Evolutionary conservation across 78 protist species (phyloP), one percentile per base, ranked within the genome.

Genomic region (Dictyostelium discoideum): DNA sequence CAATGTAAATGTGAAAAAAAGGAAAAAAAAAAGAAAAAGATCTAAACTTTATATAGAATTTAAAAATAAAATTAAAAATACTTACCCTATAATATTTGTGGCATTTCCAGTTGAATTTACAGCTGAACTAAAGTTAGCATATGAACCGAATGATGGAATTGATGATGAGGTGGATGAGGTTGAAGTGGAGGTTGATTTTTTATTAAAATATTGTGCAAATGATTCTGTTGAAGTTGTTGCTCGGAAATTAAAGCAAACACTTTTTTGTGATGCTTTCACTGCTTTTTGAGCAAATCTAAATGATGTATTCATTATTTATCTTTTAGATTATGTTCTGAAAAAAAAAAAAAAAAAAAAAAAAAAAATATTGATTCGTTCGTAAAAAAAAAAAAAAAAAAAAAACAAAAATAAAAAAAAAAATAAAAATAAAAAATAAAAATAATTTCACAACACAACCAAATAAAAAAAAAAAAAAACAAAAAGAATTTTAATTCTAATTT

Each of bases 81-180:
- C 67, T 0, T 20, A 60, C 69, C 20, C 20, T 60, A 60, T 13
- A 54, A 54, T 54, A 54, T 54, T 60, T 14, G 22, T 60, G 1
- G 69, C 5, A 60, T 29, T 26, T 11, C 77, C 77, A 69, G 3
- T 3, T n/a, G 42, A 20, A 26, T 69, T 69, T n/a, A 29, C 37
- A 9, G 1, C 0, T 24, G 77, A 69, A 3, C 42, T 69, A 69
- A 69, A 69, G 39, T 69, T 69, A 24, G 77, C 77, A 69, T 26
- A 69, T 69, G 77, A 26, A 11, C 77, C 77, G 26, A 69, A 69
- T 69, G 77, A 69, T 69, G 77, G 77, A 11, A 69, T 69, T 69
- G 77, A 69, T 24, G 77, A 69, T 24, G 77, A 69, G 3, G 77
- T 24, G 0, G 26, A 24, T n/a, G 77, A 24, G 3, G 32, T 10